Percentiles rank a stretch among this genome's conserved stretches.
phyloP scores from a whole-genome alignment of 2,329 filamentous ascomycete species.

The Gliomastix tumulicola region DNA sequence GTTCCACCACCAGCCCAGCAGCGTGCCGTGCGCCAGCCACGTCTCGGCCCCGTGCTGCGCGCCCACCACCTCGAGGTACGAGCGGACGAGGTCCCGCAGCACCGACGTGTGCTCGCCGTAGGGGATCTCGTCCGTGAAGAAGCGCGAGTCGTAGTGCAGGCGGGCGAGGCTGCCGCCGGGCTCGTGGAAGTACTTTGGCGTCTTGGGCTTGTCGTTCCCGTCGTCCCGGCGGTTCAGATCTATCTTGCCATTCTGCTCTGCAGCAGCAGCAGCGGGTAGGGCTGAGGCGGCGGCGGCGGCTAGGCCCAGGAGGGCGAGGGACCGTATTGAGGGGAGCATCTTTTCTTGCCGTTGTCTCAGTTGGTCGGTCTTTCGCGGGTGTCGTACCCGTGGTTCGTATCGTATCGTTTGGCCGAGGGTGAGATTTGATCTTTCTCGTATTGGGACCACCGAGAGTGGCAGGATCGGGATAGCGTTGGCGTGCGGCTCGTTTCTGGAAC shows the following conservation, averaged over 20 bases:
- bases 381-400: no score
- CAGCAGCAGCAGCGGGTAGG: conserved; percentile 1
- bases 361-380: no score
- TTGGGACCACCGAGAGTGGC: no score
- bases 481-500: no score
- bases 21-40: conserved; percentile 79
- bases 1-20: conserved; percentile 90
- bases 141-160: conserved; percentile 69
- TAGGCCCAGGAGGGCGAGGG: no score
- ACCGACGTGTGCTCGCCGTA: conserved; percentile 61
- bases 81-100: conserved; percentile 63
- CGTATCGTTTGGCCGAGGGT: no score
- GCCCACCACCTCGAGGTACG: conserved; percentile 63
- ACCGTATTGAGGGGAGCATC: no score
- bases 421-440: no score
- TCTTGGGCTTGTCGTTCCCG: conserved; percentile 8
- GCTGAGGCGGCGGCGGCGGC: no score
- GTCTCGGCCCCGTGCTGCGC: conserved; percentile 62
- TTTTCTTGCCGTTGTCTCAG: no score
- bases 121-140: conserved; percentile 54
- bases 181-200: conserved; percentile 58
- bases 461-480: no score
- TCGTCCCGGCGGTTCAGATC: no score
- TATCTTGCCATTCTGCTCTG: conserved; percentile 2
- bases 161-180: conserved; percentile 52